Conservation (phyloP, 202 grass and related monocot genomes). For the Thinopyrum obtusiflorum region DNA sequence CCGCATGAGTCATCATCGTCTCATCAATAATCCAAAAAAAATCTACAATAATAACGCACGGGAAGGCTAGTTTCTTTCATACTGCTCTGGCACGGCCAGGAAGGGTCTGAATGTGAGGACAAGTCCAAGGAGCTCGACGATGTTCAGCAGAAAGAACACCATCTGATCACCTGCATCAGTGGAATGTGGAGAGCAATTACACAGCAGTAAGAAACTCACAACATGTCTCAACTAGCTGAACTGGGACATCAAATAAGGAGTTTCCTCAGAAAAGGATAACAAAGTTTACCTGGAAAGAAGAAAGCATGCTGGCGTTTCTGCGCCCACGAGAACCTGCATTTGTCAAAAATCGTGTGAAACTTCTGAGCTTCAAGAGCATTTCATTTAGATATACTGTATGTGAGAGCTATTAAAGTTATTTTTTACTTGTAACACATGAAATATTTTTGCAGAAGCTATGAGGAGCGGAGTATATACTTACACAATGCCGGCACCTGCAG, state of each 20-base stretch:
- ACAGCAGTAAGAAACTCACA: not conserved
- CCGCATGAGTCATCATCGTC: not conserved
- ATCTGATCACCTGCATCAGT: constrained; percentile 55
- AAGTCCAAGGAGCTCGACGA: constrained; percentile 37
- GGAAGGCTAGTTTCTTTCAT: constrained; percentile 14
- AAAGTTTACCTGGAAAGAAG: constrained; percentile 71
- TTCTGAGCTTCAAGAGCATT: not conserved
- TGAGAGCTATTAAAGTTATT: not conserved
- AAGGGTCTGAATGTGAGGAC: constrained; percentile 54
- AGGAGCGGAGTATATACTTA: constrained; percentile 42
- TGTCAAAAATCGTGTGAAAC: not conserved
- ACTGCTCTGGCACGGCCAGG: constrained; percentile 37
- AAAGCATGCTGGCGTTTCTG: constrained; percentile 73
- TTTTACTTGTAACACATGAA: not conserved
- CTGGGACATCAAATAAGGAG: not conserved
- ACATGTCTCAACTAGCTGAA: not conserved
- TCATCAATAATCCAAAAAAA: not conserved
- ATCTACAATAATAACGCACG: not conserved
- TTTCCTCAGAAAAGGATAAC: not conserved
- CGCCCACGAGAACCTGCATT: constrained; percentile 91
- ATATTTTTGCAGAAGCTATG: not conserved
- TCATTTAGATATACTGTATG: not conserved
- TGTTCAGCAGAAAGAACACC: constrained; percentile 64
- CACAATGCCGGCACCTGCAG: constrained; percentile 75
- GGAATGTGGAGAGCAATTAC: not conserved